Evolutionary conservation across 352 stramenopile genomes (phyloP), one percentile per base, ranked within the genome.

Genomic region (Pythium plurisporium): DNA sequence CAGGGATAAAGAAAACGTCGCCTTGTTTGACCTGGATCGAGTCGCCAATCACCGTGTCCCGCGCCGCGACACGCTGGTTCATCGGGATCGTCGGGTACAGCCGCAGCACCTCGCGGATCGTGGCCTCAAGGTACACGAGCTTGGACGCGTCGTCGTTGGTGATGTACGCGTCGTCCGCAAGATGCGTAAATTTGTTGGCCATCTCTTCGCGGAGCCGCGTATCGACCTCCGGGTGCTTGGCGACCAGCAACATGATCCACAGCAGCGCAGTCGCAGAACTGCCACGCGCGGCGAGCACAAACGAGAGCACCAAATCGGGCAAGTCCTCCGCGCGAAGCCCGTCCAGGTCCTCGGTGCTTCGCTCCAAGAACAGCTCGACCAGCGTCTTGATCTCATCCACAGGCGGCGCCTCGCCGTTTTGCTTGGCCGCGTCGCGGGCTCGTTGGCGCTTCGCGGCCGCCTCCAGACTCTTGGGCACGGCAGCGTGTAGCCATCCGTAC

Each of bases 231-330:
- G 82, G 82, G 59, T 93, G 68, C 19, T 70, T 74, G 42, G 74
- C 72, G 3, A 95, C 58, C 64, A 80, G 72, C 38, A 86, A 74
- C 20, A 95, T 61, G 11, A 87, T 64, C 84, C 84, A 95, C 26
- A 64, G 72, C 30, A 94, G 48, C 30, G 82, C 75, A 52, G 49
- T 67, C 4, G 84, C 79, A 9, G 84, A 93, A 0, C 76, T 94
- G 50, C 92, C 84, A 29, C 79, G 73, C 4, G 84, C 86, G n/a
- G 76, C 86, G 27, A 86, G 51, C 31, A 95, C 61, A 48, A 94
- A 76, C 10, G 69, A 69, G 5, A 94, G 68, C 5, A 84, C 67
- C n/a, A 95, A 63, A 30, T 94, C 79, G 10, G 75, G 48, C 22
- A 95, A 65, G 45, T 82, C 82, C 30, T 74, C 79, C 14, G 69